Percentiles rank a stretch among this genome's conserved stretches.
These are phyloP conservation scores for Fusarium nygamai DNA, from an alignment of 2,329 filamentous ascomycete genomes.

Conservation along the genomic window DNA sequence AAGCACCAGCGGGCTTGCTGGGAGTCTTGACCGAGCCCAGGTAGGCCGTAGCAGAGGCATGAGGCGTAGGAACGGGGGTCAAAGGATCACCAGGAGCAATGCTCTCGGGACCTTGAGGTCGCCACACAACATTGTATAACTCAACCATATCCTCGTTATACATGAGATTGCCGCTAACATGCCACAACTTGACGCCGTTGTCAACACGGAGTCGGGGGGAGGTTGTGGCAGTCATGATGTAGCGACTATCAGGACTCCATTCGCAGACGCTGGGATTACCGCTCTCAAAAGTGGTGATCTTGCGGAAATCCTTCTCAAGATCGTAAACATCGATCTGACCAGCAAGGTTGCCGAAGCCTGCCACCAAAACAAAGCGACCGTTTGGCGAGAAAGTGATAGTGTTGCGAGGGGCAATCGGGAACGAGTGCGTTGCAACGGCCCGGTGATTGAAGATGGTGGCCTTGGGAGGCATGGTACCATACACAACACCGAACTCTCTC, in stretches of 20 bases:
- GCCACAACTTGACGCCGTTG: slow-evolving; percentile 96
- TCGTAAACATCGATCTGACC: slow-evolving; percentile 99
- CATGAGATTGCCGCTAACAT: slow-evolving; percentile 87
- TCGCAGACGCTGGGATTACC: slow-evolving; percentile 96
- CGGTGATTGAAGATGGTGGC: slow-evolving; percentile 96
- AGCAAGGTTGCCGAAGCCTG: slow-evolving; percentile 96
- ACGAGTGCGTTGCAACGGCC: slow-evolving; percentile 83
- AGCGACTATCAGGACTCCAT: slow-evolving; percentile 96
- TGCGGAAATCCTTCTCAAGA: slow-evolving; percentile 90
- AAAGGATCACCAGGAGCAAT: slow-evolving; percentile 76
- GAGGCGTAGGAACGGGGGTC: slow-evolving; percentile 77
- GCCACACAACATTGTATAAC: slow-evolving; percentile 90
- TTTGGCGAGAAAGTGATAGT: slow-evolving; percentile 95
- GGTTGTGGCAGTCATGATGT: slow-evolving; percentile 97
- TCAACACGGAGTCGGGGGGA: slow-evolving; percentile 95
- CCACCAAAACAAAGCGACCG: slow-evolving; percentile 91
- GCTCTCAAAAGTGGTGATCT: slow-evolving; percentile 93
- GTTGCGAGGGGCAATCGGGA: slow-evolving; percentile 89
- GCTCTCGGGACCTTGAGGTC: slow-evolving; percentile 73
- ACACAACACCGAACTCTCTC: slow-evolving; percentile 96
- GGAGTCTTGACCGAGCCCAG: slow-evolving; percentile 90
- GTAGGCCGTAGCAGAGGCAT: slow-evolving; percentile 83
- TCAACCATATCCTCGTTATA: slow-evolving; percentile 96
- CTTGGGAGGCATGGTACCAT: slow-evolving; percentile 99
- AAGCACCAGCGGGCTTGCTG: slow-evolving; percentile 96